Percentiles rank a stretch among this genome's conserved stretches.
Evolutionary conservation across 768 basidiomycete genomes (phyloP).

Genomic region (Sarcomyxa edulis): DNA sequence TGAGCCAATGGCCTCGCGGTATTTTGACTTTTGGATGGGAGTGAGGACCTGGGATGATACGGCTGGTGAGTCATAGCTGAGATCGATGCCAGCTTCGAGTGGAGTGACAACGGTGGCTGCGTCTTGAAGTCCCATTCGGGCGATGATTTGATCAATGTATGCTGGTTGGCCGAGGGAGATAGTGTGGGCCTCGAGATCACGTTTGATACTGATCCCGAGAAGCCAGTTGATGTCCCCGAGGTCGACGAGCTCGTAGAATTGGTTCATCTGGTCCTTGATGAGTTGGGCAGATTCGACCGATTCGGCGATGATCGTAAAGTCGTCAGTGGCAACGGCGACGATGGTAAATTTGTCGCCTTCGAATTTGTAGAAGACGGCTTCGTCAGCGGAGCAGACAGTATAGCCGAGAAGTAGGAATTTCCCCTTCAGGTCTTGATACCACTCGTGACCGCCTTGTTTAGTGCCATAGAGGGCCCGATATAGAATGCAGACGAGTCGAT

Average conservation of each 20-base stretch:
- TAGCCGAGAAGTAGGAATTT: neutral
- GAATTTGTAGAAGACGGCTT: slow-evolving; percentile 19
- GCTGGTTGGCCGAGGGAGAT: slow-evolving; percentile 22
- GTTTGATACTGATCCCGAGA: slow-evolving; percentile 12
- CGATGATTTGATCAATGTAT: slow-evolving; percentile 24
- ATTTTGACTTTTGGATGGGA: slow-evolving; percentile 19
- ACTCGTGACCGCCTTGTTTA: slow-evolving; percentile 3
- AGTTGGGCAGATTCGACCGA: slow-evolving; percentile 9
- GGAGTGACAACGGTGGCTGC: slow-evolving; percentile 17
- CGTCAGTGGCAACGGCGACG: slow-evolving; percentile 24
- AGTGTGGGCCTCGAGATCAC: slow-evolving; percentile 11
- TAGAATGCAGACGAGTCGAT: slow-evolving; percentile 10
- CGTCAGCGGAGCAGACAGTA: too few species aligned
- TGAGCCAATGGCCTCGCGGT: slow-evolving; percentile 21
- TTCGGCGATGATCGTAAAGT: slow-evolving; percentile 20
- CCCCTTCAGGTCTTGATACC: neutral
- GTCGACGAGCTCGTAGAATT: slow-evolving; percentile 15
- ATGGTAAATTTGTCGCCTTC: slow-evolving; percentile 10
- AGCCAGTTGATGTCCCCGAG: slow-evolving; percentile 13
- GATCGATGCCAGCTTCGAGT: slow-evolving; percentile 17
- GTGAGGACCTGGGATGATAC: slow-evolving; percentile 13
- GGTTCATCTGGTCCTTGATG: slow-evolving; percentile 21
- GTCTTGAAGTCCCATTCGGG: slow-evolving; percentile 18
- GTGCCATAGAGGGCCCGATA: neutral
- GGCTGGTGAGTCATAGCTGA: slow-evolving; percentile 17